Evolutionary conservation across 2,329 filamentous ascomycete species (phyloP).

Genomic region (Calonectria pauciramosa): DNA sequence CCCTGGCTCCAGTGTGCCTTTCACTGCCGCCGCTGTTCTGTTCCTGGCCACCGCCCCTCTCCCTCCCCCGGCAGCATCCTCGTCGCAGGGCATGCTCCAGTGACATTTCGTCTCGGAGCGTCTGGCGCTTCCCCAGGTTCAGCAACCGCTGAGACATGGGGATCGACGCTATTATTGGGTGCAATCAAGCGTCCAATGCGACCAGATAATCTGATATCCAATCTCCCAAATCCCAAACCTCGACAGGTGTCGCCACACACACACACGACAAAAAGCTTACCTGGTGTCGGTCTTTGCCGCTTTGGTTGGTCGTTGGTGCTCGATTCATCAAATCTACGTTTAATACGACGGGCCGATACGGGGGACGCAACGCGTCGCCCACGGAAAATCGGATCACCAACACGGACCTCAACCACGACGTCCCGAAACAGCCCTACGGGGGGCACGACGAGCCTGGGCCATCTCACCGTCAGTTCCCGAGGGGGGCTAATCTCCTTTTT

Average conservation of each 20-base stretch:
- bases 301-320: not conserved
- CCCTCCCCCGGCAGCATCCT: not conserved
- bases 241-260: not conserved
- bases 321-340: conserved; percentile 8
- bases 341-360: not conserved
- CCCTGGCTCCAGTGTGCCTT: not conserved
- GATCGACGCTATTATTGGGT: not conserved
- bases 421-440: conserved; percentile 4
- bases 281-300: not conserved
- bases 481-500: not conserved
- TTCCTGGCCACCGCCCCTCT: not conserved
- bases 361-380: conserved; percentile 9
- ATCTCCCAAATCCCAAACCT: not conserved
- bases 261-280: not conserved
- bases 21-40: not conserved
- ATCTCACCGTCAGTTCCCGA: not conserved
- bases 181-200: not conserved
- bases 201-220: not conserved
- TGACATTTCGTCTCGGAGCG: not conserved
- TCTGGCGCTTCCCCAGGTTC: conserved; percentile 6
- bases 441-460: not conserved
- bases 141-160: not conserved
- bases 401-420: not conserved
- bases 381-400: conserved; percentile 15
- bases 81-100: not conserved